Conservation (phyloP, 441 rosid species). For the Croton laevigatus region DNA sequence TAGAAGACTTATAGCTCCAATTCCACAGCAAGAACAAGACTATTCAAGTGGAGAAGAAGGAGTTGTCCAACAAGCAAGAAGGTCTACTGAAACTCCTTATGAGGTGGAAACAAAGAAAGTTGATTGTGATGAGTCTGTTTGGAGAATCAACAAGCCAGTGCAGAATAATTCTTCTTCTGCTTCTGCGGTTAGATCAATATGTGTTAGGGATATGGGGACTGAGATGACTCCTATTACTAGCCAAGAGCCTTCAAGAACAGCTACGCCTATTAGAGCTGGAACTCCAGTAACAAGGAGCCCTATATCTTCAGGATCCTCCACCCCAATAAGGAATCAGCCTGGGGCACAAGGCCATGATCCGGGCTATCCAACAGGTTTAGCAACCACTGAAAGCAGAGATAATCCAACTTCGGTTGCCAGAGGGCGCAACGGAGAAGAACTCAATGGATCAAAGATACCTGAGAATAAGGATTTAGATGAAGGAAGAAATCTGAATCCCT, state of each 20-base stretch:
- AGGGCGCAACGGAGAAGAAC: constrained; percentile 31
- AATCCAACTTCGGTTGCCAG: constrained; percentile 26
- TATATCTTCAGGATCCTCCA: constrained; percentile 64
- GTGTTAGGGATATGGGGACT: constrained; percentile 95
- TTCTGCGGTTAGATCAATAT: constrained; percentile 55
- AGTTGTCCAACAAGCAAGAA: constrained; percentile 30
- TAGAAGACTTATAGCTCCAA: constrained; percentile 75
- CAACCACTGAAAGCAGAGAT: constrained; percentile 23
- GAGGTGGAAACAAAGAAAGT: constrained; percentile 68
- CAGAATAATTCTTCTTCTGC: constrained; percentile 29
- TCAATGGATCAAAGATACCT: constrained; percentile 18
- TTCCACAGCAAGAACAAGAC: constrained; percentile 70
- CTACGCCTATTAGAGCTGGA: constrained; percentile 74
- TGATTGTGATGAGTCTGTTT: constrained; percentile 57
- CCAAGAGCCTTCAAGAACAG: constrained; percentile 90
- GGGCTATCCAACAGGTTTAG: constrained; percentile 28
- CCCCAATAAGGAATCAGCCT: constrained; percentile 52
- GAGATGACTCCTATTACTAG: constrained; percentile 96
- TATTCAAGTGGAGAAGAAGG: constrained; percentile 54
- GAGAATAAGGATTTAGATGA: constrained; percentile 33
- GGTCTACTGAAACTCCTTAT: constrained; percentile 19
- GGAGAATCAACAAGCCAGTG: constrained; percentile 52
- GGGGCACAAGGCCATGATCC: constrained; percentile 24
- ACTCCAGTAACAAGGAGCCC: constrained; percentile 80
- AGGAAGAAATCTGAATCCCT: constrained; percentile 41